phyloP scores from a whole-genome alignment of 192 early-diverging fungal genomes.

The Umbelopsis ramanniana region DNA sequence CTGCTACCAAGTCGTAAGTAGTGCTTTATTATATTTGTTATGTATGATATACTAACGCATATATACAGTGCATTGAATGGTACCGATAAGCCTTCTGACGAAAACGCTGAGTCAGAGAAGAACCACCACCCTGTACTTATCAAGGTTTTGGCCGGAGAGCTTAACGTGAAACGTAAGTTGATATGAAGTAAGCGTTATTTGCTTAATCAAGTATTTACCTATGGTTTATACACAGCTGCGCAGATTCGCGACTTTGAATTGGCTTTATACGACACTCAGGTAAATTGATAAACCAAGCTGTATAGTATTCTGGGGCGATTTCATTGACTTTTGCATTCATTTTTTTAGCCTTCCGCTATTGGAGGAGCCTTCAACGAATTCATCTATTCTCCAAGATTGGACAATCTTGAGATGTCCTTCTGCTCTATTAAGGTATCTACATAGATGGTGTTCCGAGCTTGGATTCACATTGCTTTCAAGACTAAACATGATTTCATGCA shows the following conservation, averaged over 20 bases:
- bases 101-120: constrained; percentile 36
- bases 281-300: constrained; percentile 20
- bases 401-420: constrained; percentile 98
- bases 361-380: constrained; percentile 94
- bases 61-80: constrained; percentile 32
- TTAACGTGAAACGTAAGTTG: constrained; percentile 61
- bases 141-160: constrained; percentile 74
- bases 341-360: constrained; percentile 62
- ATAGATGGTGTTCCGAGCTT: background rate
- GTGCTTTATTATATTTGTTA: background rate
- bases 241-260: constrained; percentile 97
- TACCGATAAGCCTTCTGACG: constrained; percentile 27
- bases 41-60: background rate
- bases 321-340: background rate
- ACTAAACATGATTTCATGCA: background rate
- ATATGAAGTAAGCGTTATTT: background rate
- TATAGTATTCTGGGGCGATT: too few species aligned
- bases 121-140: constrained; percentile 88
- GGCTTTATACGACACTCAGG: constrained; percentile 94
- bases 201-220: too few species aligned
- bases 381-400: constrained; percentile 90
- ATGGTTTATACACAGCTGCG: constrained; percentile 43
- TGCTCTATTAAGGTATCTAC: constrained; percentile 70
- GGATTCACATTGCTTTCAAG: background rate
- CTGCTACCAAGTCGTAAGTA: constrained; percentile 62